Percentiles rank a stretch among this genome's conserved stretches.
Conservation (phyloP, 495 filamentous ascomycete species). For the Penicillium chermesinum region DNA sequence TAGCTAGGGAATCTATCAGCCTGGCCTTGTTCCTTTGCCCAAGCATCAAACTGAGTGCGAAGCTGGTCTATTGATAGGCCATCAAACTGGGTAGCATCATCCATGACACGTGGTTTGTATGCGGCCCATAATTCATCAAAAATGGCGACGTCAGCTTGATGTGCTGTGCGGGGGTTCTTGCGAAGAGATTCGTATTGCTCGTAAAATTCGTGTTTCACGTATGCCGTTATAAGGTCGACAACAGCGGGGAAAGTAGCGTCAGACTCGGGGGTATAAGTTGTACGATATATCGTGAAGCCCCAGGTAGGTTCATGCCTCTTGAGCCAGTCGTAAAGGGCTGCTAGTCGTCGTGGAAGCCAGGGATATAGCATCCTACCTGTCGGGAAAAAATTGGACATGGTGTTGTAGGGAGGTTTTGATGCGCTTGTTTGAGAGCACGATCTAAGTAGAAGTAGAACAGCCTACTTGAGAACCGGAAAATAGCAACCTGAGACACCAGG, state of each 20-base stretch:
- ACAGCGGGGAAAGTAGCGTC: conserved; percentile 11
- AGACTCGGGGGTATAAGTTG: conserved; percentile 15
- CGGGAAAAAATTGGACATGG: conserved; percentile 10
- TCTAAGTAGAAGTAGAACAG: conserved; percentile 10
- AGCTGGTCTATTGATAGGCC: conserved; percentile 12
- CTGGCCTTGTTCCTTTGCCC: conserved; percentile 4
- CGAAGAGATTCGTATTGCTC: conserved; percentile 1
- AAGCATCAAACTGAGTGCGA: conserved; percentile 11
- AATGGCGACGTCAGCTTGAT: conserved; percentile 6
- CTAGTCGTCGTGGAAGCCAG: conserved; percentile 5
- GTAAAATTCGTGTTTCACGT: conserved; percentile 8
- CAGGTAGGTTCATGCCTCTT: conserved; percentile 9
- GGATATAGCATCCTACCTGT: conserved; percentile 8
- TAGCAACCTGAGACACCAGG: too few relatives aligned
- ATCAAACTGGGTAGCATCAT: conserved; percentile 14
- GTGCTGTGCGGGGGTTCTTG: background rate
- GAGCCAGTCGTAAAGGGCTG: conserved; percentile 8
- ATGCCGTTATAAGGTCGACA: conserved; percentile 10
- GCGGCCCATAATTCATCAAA: conserved; percentile 12
- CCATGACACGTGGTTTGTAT: conserved; percentile 10
- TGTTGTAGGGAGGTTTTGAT: conserved; percentile 9
- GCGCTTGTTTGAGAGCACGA: too few relatives aligned
- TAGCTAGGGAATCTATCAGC: conserved; percentile 6
- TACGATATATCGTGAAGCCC: conserved; percentile 18
- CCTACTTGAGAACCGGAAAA: conserved; percentile 7